These are phyloP conservation scores for Aspergillus clavatus DNA, from an alignment of 2,329 filamentous ascomycete species.

Conservation along the genomic window DNA sequence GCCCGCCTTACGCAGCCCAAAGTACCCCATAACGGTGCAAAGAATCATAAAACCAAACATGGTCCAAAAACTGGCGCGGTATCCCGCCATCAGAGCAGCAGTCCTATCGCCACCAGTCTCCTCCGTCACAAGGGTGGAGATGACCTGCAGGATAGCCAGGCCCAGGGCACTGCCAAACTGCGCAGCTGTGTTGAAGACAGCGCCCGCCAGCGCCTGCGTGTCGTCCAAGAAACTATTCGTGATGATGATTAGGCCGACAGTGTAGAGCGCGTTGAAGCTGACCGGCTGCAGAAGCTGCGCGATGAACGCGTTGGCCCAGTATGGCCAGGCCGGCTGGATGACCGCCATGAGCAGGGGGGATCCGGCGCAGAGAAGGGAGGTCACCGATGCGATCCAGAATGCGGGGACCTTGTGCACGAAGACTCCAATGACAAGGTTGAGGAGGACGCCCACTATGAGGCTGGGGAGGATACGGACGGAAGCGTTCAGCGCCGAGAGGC, in stretches of 20 bases:
- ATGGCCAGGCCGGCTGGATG: slow-evolving; percentile 45
- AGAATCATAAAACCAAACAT: slow-evolving; percentile 46
- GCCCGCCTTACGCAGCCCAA: slow-evolving; percentile 46
- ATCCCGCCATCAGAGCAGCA: slow-evolving; percentile 47
- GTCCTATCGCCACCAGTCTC: slow-evolving; percentile 22
- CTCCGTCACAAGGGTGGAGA: slow-evolving; percentile 41
- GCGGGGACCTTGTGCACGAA: slow-evolving; percentile 43
- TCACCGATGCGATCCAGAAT: slow-evolving; percentile 37
- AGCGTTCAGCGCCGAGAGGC: slow-evolving; percentile 43
- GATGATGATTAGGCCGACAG: slow-evolving; percentile 13
- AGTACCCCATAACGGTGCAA: slow-evolving; percentile 35
- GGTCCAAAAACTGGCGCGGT: slow-evolving; percentile 51
- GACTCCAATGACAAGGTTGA: slow-evolving; percentile 46
- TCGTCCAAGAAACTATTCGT: slow-evolving; percentile 20
- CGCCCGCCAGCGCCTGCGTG: slow-evolving; percentile 56
- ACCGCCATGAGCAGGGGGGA: slow-evolving; percentile 55
- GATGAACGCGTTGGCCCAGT: slow-evolving; percentile 48
- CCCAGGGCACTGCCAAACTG: slow-evolving; percentile 55
- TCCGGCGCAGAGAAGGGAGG: slow-evolving; percentile 41
- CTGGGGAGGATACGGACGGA: slow-evolving; percentile 46
- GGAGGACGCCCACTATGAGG: slow-evolving; percentile 40
- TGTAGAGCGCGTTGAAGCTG: slow-evolving; percentile 17
- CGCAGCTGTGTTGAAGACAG: slow-evolving; percentile 56
- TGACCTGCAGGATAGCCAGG: slow-evolving; percentile 48
- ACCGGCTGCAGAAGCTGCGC: slow-evolving; percentile 26